Evolutionary conservation across 306 rosid genomes (phyloP), one percentile per base, ranked within the genome.

Genomic region (Ceratonia siliqua): DNA sequence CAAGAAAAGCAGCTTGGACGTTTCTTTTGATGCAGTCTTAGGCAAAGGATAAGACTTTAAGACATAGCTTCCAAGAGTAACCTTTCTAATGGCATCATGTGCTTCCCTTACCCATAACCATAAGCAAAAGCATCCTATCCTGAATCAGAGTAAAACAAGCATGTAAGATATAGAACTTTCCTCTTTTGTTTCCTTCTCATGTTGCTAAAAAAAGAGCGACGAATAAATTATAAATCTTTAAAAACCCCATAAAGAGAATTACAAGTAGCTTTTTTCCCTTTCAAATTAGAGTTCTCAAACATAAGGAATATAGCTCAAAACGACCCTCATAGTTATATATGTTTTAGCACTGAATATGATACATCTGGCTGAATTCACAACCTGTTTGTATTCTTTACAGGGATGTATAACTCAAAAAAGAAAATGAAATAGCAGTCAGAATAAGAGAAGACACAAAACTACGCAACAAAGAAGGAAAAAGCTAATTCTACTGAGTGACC

Each of bases 401-500:
- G 43, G 72, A 33, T 72, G 61, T 50, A 41, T 36, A 4, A 53
- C 64, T 33, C 72, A 70, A 49, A 33, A 33, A 38, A 43, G 78
- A 59, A 74, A 72, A 48, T 9, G 25, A 58, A 68, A 66, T 20
- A 70, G 36, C 12, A 7, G 5, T 91, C 85, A 94, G 78, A 94
- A 94, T 56, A 88, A 81, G 45, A 94, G 73, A 38, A 94, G 94
- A 79, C 97, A 94, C 73, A 84, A 30, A 70, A 88, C 36, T 39
- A 79, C 0, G 81, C 94, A 84, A 70, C 98, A 94, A 52, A 89
- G 78, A 30, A 94, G 84, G 84, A 94, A 94, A 68, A 87, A 77
- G 68, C 92, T 75, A 33, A 94, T 82, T 86, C 96, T 88, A 76
- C 38, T 70, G 59, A 94, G 96, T 22, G 96, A 90, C 77, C 67